phyloP scores from a whole-genome alignment of 2,329 filamentous ascomycete species.

The Metarhizium rileyi region DNA sequence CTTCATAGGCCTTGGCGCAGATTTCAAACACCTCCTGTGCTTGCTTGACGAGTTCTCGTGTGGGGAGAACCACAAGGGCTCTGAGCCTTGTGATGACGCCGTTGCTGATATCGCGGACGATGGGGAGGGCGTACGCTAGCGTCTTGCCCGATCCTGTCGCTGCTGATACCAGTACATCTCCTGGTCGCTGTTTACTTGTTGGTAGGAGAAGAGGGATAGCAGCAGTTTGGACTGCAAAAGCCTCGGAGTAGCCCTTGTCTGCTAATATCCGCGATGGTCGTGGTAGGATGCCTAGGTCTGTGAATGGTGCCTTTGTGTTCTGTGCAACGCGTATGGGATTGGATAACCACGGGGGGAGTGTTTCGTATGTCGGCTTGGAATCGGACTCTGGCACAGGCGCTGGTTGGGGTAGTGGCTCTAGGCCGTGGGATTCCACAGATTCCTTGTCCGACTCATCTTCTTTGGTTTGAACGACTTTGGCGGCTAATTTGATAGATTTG shows the following conservation, averaged over 20 bases:
- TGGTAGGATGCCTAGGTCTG: slow-evolving; percentile 49
- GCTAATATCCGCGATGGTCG: slow-evolving; percentile 53
- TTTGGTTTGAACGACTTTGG: slow-evolving; percentile 27
- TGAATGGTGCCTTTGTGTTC: slow-evolving; percentile 51
- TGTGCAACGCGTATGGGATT: slow-evolving; percentile 61
- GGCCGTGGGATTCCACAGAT: slow-evolving; percentile 49
- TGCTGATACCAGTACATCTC: slow-evolving; percentile 83
- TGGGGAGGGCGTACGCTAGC: slow-evolving; percentile 77
- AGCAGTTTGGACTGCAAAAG: slow-evolving; percentile 33
- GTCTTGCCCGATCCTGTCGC: slow-evolving; percentile 96
- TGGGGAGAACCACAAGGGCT: slow-evolving; percentile 81
- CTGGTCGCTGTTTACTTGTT: slow-evolving; percentile 47
- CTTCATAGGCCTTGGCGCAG: slow-evolving; percentile 54
- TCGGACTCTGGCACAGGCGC: slow-evolving; percentile 46
- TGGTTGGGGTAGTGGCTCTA: slow-evolving; percentile 77
- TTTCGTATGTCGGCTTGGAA: slow-evolving; percentile 60
- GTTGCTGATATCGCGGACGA: slow-evolving; percentile 65
- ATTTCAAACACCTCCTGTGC: slow-evolving; percentile 69
- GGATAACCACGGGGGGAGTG: slow-evolving; percentile 72
- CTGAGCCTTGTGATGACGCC: slow-evolving; percentile 57
- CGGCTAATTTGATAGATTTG: slow-evolving; percentile 42
- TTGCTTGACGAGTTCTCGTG: slow-evolving; percentile 81
- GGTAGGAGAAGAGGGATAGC: slow-evolving; percentile 71
- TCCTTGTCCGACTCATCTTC: slow-evolving; percentile 22
- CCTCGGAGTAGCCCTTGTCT: slow-evolving; percentile 39